Conservation (phyloP, 495 filamentous ascomycete genomes). For the Daldinia concentrica region DNA sequence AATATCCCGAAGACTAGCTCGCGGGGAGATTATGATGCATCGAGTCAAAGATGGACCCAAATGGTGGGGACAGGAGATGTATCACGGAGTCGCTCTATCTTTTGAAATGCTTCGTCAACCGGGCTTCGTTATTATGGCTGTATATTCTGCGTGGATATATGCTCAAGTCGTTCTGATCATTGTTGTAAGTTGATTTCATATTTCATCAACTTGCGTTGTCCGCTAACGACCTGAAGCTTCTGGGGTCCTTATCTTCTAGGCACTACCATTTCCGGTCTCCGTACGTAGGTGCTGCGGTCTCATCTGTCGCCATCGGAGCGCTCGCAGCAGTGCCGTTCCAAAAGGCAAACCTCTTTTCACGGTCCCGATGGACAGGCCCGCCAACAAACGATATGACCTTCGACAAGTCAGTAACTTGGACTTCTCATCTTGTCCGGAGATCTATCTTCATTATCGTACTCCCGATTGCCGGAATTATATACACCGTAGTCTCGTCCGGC, state of each 20-base stretch:
- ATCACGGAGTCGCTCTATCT: constrained; percentile 72
- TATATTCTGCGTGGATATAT: constrained; percentile 81
- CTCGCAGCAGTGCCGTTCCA: constrained; percentile 74
- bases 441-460: constrained; percentile 71
- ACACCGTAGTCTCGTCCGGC: constrained; percentile 70
- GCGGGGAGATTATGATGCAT: constrained; percentile 80
- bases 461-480: constrained; percentile 69
- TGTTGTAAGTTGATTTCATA: constrained; percentile 54
- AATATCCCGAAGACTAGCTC: constrained; percentile 66
- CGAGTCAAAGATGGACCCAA: constrained; percentile 70
- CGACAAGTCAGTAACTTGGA: constrained; percentile 67
- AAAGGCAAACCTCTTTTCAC: constrained; percentile 72
- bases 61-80: constrained; percentile 79
- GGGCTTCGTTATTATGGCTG: constrained; percentile 73
- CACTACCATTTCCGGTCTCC: constrained; percentile 69
- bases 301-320: constrained; percentile 71
- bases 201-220: neutral
- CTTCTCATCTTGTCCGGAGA: constrained; percentile 72
- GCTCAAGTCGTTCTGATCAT: constrained; percentile 75
- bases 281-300: constrained; percentile 69
- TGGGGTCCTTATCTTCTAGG: constrained; percentile 71
- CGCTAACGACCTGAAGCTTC: constrained; percentile 56
- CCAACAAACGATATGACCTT: constrained; percentile 68
- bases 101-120: constrained; percentile 73
- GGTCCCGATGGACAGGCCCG: constrained; percentile 63